phyloP scores from a whole-genome alignment of 441 rosid genomes.

The Aquilaria agallochum region DNA sequence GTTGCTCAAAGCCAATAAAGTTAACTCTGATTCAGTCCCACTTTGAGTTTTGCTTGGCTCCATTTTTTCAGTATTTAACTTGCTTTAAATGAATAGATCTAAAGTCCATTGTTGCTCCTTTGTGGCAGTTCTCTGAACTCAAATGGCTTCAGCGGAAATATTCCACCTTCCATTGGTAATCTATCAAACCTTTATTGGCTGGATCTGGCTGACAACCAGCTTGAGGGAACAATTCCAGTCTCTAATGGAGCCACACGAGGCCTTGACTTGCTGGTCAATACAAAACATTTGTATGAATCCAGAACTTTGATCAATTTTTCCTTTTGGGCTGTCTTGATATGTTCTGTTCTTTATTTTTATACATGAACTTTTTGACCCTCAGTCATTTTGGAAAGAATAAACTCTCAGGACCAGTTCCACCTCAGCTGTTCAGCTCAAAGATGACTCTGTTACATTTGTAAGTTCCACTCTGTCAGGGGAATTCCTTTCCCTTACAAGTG shows the following conservation, averaged over 20 bases:
- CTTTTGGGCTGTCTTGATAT: background rate
- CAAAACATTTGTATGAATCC: conserved; percentile 68
- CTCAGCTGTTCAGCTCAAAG: conserved; percentile 47
- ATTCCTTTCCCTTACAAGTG: background rate
- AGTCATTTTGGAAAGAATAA: conserved; percentile 73
- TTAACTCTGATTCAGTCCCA: too few relatives aligned
- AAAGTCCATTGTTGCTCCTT: conserved; percentile 1
- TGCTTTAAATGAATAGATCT: too few relatives aligned
- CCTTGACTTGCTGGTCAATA: conserved; percentile 55
- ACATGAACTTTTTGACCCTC: conserved; percentile 2
- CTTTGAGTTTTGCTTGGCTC: too few relatives aligned
- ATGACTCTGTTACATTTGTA: conserved; percentile 72
- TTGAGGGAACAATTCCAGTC: conserved; percentile 67
- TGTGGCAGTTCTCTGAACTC: conserved; percentile 64
- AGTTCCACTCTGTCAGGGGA: conserved; percentile 17
- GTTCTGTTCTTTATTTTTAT: background rate
- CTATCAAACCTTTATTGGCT: conserved; percentile 61
- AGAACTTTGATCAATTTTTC: background rate
- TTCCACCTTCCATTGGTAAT: conserved; percentile 72
- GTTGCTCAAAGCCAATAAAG: too few relatives aligned
- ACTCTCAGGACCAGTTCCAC: conserved; percentile 60
- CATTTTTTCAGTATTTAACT: too few relatives aligned
- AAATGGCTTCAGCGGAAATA: conserved; percentile 57
- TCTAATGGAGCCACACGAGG: conserved; percentile 62
- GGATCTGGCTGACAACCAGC: conserved; percentile 74